Conservation (phyloP, 2,329 filamentous ascomycete species). For the Lecanicillium sp. region DNA sequence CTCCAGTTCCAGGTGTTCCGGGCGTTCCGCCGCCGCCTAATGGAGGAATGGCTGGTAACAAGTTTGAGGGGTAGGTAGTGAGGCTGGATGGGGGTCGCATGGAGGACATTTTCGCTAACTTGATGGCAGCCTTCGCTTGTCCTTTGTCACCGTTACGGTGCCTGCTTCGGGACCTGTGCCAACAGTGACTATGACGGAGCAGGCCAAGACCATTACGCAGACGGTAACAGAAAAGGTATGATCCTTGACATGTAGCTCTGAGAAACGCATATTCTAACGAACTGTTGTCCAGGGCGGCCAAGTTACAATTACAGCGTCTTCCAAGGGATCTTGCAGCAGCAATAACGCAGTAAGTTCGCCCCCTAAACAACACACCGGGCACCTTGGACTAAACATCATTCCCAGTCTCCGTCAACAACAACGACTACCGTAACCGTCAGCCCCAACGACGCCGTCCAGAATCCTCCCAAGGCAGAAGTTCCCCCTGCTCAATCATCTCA, state of each 20-base stretch:
- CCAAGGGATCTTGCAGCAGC: too few relatives aligned
- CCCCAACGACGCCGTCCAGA: not conserved
- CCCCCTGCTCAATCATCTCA: too few relatives aligned
- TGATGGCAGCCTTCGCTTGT: not conserved
- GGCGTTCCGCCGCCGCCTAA: too few relatives aligned
- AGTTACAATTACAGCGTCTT: too few relatives aligned
- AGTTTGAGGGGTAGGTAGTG: not conserved
- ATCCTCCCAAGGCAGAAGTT: not conserved
- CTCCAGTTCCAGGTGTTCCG: too few relatives aligned
- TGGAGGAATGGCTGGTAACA: not conserved
- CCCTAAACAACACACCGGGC: too few relatives aligned
- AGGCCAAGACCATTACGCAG: not conserved
- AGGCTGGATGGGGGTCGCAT: not conserved
- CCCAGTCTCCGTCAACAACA: not conserved
- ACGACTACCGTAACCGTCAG: not conserved
- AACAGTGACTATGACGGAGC: not conserved
- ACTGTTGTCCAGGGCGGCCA: too few relatives aligned
- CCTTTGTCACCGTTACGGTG: constrained; percentile 2
- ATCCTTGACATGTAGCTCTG: too few relatives aligned
- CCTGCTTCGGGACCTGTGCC: not conserved
- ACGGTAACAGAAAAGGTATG: not conserved
- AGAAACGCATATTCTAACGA: too few relatives aligned
- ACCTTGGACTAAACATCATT: too few relatives aligned
- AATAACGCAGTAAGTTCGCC: too few relatives aligned
- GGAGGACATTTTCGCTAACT: not conserved